Evolutionary conservation across 306 rosid species (phyloP).

Genomic region (Lathyrus aphaca): DNA sequence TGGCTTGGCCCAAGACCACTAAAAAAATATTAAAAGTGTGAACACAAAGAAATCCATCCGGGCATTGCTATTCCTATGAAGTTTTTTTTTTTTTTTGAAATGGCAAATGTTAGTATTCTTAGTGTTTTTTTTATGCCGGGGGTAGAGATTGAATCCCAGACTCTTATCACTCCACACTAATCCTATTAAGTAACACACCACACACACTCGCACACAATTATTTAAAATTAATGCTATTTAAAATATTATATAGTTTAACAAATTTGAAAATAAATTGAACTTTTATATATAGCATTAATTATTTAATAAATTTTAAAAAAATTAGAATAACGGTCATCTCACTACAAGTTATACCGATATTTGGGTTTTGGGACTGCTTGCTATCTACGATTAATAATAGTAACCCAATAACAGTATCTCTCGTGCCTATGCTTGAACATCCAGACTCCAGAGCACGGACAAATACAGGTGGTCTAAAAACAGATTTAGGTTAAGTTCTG

Average conservation of each 20-base stretch:
- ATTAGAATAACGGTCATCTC: background rate
- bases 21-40: background rate
- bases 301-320: background rate
- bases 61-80: background rate
- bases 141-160: background rate
- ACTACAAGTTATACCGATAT: background rate
- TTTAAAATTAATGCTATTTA: too few species aligned
- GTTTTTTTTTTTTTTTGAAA: too few species aligned
- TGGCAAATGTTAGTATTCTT: background rate
- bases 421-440: background rate
- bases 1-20: background rate
- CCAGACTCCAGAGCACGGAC: background rate
- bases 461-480: background rate
- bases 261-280: too few species aligned
- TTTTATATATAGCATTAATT: background rate
- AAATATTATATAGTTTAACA: too few species aligned
- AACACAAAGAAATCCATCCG: background rate
- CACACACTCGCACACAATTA: background rate
- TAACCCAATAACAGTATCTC: background rate
- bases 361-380: background rate
- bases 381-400: background rate
- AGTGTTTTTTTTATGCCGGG: background rate
- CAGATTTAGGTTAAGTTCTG: background rate
- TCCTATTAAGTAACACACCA: background rate
- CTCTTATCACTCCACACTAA: background rate